Evolutionary conservation across 116 monocot genomes (phyloP), one percentile per base, ranked within the genome.

Genomic region (Iris pallida): DNA sequence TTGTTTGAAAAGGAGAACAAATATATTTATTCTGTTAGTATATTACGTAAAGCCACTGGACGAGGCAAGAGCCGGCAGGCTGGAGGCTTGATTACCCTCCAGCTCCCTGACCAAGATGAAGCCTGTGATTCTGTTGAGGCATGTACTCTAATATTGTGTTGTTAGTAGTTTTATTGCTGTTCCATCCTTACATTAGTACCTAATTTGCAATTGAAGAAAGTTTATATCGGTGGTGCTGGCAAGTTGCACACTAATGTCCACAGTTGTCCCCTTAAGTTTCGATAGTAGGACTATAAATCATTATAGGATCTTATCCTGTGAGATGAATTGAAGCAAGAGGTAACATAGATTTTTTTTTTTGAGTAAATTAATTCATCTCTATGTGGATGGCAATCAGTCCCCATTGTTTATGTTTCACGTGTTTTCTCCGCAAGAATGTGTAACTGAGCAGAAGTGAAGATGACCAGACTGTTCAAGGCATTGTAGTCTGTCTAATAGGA

Each of bases 1-100:
- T 51, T 86, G 47, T 77, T 69, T 73, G 83, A 79, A 72, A 88
- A 78, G 61, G 87, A 87, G 68, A 69, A 76, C 20, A 80, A 81
- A 45, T 87, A 81, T 64, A 55, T 80, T 20, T 92, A 97, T 84
- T 53, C 90, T 79, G 90, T 92, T 72, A 88, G 75, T 63, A 69
- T 97, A 59, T 70, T 97, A 46, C 92, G 92, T 20, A 73, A 77
- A 19, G 73, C 92, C 20, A 90, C 69, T 59, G 97, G 97, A 1
- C 78, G 90, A 70, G 97, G 97, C 59, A 97, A 86, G 71, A 90
- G 82, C 73, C 80, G 92, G 15, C 90, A 88, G 63, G 72, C 85
- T 78, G 97, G 97, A 57, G 97, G 97, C 66, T 77, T 97, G 80
- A 79, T 88, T 52, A 80, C 87, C 64, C 44, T 97, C 40, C 79